Evolutionary conservation across 2,329 filamentous ascomycete species (phyloP).

Genomic region (Calonectria hongkongensis): DNA sequence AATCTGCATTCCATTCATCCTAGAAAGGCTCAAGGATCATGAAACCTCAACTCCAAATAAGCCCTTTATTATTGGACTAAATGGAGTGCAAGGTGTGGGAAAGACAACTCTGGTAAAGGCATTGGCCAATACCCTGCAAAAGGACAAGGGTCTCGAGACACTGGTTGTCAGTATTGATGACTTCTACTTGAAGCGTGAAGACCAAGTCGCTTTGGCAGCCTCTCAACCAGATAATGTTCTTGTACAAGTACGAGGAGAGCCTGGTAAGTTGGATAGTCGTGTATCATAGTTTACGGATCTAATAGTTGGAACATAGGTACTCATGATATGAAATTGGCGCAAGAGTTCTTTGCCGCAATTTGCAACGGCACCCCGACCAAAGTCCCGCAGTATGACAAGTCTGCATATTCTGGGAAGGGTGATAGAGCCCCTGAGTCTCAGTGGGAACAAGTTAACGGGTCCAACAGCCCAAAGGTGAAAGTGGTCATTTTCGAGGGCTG

Average conservation of each 20-base stretch:
- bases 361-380: neutral
- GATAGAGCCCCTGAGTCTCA: conserved; percentile 6
- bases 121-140: conserved; percentile 9
- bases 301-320: neutral
- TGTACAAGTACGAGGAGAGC: conserved; percentile 21
- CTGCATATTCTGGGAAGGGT: conserved; percentile 13
- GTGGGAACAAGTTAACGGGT: conserved; percentile 1
- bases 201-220: conserved; percentile 7
- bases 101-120: conserved; percentile 9
- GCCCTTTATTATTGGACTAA: conserved; percentile 12
- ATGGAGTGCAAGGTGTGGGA: conserved; percentile 9
- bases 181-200: conserved; percentile 14
- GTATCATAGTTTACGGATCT: neutral
- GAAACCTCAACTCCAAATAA: neutral
- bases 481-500: conserved; percentile 17
- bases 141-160: conserved; percentile 1
- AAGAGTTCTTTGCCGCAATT: conserved; percentile 11
- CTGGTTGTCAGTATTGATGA: conserved; percentile 19
- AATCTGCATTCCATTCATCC: conserved; percentile 15
- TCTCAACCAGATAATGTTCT: conserved; percentile 16
- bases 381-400: conserved; percentile 13
- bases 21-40: conserved; percentile 6
- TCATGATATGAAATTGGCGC: conserved; percentile 20
- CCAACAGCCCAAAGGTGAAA: neutral
- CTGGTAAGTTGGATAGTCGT: neutral